Evolutionary conservation across 164 flowering plant genomes (phyloP).

Genomic region (Aristolochia californica): DNA sequence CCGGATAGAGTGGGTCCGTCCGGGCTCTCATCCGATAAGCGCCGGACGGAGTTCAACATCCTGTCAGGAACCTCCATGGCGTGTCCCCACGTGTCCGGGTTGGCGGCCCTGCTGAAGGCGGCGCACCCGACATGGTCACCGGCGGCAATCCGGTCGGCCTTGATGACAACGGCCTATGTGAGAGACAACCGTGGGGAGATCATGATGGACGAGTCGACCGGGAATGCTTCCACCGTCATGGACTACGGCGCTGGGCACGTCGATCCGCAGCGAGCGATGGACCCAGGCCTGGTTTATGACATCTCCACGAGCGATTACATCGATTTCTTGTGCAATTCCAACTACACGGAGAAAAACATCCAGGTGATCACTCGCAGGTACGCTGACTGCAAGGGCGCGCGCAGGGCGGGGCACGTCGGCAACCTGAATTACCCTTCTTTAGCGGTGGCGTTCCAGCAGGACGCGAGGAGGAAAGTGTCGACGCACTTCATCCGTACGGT

Average conservation of each 20-base stretch:
- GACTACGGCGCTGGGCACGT: slow-evolving; percentile 93
- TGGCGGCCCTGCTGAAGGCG: slow-evolving; percentile 85
- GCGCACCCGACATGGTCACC: slow-evolving; percentile 94
- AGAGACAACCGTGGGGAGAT: slow-evolving; percentile 44
- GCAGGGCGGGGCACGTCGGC: slow-evolving; percentile 58
- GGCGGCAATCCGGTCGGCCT: slow-evolving; percentile 73
- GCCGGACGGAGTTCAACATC: slow-evolving; percentile 71
- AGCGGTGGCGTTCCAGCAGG: slow-evolving; percentile 59
- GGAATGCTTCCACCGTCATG: slow-evolving; percentile 55
- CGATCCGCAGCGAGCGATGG: slow-evolving; percentile 73
- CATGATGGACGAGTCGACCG: slow-evolving; percentile 74
- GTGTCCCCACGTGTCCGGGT: slow-evolving; percentile 90
- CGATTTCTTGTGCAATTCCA: slow-evolving; percentile 76
- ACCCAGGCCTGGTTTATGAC: slow-evolving; percentile 84
- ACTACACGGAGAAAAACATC: slow-evolving; percentile 53
- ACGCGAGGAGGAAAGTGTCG: slow-evolving; percentile 46
- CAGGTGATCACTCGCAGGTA: slow-evolving; percentile 36
- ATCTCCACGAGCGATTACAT: slow-evolving; percentile 45
- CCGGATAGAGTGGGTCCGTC: slow-evolving; percentile 74
- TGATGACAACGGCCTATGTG: slow-evolving; percentile 85
- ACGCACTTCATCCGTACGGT: slow-evolving; percentile 71
- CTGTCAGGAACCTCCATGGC: slow-evolving; percentile 97
- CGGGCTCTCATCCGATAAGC: slow-evolving; percentile 47
- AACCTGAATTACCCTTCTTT: slow-evolving; percentile 86
- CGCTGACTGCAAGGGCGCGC: slow-evolving; percentile 54